Base-by-base conservation (phyloP, 768 basidiomycete genomes). In the Rossbeevera mucosa region DNA sequence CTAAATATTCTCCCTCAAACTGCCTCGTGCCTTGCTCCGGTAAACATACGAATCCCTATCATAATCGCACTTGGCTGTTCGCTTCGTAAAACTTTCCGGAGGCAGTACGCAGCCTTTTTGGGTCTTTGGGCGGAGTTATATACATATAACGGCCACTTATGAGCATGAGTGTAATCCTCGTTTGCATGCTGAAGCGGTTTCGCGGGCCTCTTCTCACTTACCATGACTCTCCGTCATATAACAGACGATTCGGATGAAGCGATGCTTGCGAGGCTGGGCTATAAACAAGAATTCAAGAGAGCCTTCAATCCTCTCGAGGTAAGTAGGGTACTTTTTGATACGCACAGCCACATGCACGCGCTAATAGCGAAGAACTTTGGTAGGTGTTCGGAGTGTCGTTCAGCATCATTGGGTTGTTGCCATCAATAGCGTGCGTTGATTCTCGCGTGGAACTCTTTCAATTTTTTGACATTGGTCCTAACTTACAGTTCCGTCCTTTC, bases 371-470 rank as follows among this genome's bases (percentile, higher is more conserved):
- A 16, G 9, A 16, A 9, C 2, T 61, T 59, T 30, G 21, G 68
- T 59, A 87, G 81, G 80, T 84, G 7, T 86, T 86, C 53, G 84
- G 85, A 1, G 72, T 86, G 20, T 79, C 79, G 0, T 87, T 87
- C 64, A 82, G 80, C 5, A 82, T 86, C 51, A 83, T 86, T 47
- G 85, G 85, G 0, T 60, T 86, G 14, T 76, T 85, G 2, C 83
- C 78, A 16, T 78, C 85, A 0, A 83, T 86, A 42, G 78, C 83
- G 64, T 80, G 53, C 9, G 76, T 69, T 33, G 48, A 61, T 57
- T 33, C 49, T n/a, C 25, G 13, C 14, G 4, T 36, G 4, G 8
- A 9, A 4, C n/a, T 36, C 6, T n/a, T 1, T 1, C n/a, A 24
- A 47, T 43, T 36, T 30, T 30, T 41, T 21, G 41, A 12, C 40